Evolutionary conservation across 2,329 filamentous ascomycete genomes (phyloP).

Genomic region (Fusarium nematophilum): DNA sequence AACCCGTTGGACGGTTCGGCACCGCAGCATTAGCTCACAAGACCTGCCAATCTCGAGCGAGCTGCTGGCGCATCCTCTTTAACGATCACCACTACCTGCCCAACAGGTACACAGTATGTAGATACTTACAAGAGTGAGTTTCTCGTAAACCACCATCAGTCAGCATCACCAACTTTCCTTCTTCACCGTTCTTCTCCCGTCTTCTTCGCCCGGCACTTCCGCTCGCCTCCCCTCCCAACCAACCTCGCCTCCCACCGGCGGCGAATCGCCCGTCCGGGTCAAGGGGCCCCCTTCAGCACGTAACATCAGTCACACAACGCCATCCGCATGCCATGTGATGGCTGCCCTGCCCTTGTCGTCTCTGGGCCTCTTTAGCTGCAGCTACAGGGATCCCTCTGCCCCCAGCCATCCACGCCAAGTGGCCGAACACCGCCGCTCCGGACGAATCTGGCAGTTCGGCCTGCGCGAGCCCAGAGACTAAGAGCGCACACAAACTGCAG

Average conservation of each 20-base stretch:
- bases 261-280: background rate
- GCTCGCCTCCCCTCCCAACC: conserved; percentile 9
- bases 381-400: conserved; percentile 35
- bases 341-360: conserved; percentile 15
- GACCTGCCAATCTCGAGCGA: conserved; percentile 22
- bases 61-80: conserved; percentile 31
- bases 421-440: conserved; percentile 33
- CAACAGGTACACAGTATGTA: background rate
- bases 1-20: conserved; percentile 35
- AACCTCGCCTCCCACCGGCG: background rate
- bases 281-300: conserved; percentile 16
- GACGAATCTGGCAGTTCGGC: conserved; percentile 39
- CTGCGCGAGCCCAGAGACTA: conserved; percentile 26
- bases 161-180: conserved; percentile 33
- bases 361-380: conserved; percentile 39
- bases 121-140: no score
- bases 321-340: conserved; percentile 41
- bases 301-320: conserved; percentile 35
- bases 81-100: conserved; percentile 9
- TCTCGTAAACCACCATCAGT: conserved; percentile 28
- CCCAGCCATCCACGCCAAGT: conserved; percentile 44
- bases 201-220: conserved; percentile 20
- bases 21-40: conserved; percentile 31
- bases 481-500: conserved; percentile 40
- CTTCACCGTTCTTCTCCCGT: conserved; percentile 22